Conservation (phyloP, 108 stramenopile species). For the Nitzschia sp. region DNA sequence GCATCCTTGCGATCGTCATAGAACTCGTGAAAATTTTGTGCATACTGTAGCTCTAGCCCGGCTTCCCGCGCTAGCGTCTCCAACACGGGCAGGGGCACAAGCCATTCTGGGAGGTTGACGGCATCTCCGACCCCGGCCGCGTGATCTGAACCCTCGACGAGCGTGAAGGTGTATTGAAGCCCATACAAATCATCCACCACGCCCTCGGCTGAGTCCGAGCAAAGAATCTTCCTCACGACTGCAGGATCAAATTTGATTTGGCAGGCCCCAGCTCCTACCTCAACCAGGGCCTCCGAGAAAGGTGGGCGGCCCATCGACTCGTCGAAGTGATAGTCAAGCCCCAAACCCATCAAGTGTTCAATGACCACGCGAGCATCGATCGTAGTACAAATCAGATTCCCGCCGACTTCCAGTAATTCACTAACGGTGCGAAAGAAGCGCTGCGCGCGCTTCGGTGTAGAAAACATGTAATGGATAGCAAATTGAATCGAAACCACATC, state of each 20-base stretch:
- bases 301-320: conserved; percentile 40
- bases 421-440: conserved; percentile 91
- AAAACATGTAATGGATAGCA: conserved; percentile 99
- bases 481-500: conserved; percentile 97
- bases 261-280: conserved; percentile 72
- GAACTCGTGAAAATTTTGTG: conserved; percentile 86
- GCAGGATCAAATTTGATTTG: conserved; percentile 69
- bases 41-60: conserved; percentile 78
- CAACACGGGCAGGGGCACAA: conserved; percentile 76
- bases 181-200: conserved; percentile 77
- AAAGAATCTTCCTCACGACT: conserved; percentile 58
- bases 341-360: conserved; percentile 75
- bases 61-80: conserved; percentile 66
- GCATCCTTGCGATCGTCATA: conserved; percentile 68
- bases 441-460: conserved; percentile 76
- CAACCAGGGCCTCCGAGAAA: conserved; percentile 51
- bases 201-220: conserved; percentile 9
- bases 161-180: conserved; percentile 85
- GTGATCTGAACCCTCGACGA: conserved; percentile 81
- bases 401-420: conserved; percentile 84
- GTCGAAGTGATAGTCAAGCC: conserved; percentile 69
- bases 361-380: conserved; percentile 90
- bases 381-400: conserved; percentile 93
- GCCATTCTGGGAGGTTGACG: conserved; percentile 89
- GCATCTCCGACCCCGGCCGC: conserved; percentile 82